Base-by-base conservation (phyloP, 2,329 filamentous ascomycete species). In the Pseudogymnoascus sp. region DNA sequence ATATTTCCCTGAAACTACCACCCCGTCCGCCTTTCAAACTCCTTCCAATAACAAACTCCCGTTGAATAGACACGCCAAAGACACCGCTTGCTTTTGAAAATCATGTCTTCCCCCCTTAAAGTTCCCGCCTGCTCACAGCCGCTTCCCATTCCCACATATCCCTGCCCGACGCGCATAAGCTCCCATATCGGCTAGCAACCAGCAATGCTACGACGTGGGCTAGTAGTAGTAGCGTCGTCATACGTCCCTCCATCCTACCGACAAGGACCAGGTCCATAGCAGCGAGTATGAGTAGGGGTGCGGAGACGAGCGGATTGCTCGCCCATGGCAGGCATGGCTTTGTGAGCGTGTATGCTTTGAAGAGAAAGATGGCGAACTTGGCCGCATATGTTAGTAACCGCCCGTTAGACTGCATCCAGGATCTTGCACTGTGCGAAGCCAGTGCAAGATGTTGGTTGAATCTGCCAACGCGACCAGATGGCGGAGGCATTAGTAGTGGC, bases 281-380 rank as follows among this genome's bases (percentile, higher is more conserved):
- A 7, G 90, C 91, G 6, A 93, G 73, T 3, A 82, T 75, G 4
- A 95, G 76, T 1, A 96, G 77, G 2, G 88, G 85, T 67, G 88
- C 86, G 4, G 85, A 79, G 4, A 92, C 75, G 73, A 82, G 82
- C 5, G 84, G 77, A 50, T 82, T 86, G n/a, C 84, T 80, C 47
- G 85, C 84, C 63, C 86, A 86, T 0, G 91, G 91, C 72, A 84
- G 85, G 73, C 92, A 96, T 0, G 87, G 83, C 56, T 82, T 79
- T 2, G 82, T 80, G 8, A 94, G 75, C 0, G 84, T 84, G 11
- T 81, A 75, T 7, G 92, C 75, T 73, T 96, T 96, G 60, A 82
- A 67, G 5, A 88, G 72, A 69, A 96, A 92, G 1, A 92, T 68
- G 0, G 74, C 69, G 2, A 90, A 74, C 59, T 87, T 86, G 18